Base-by-base conservation (phyloP, 305 asterid genomes). In the Fraxinus latifolia region DNA sequence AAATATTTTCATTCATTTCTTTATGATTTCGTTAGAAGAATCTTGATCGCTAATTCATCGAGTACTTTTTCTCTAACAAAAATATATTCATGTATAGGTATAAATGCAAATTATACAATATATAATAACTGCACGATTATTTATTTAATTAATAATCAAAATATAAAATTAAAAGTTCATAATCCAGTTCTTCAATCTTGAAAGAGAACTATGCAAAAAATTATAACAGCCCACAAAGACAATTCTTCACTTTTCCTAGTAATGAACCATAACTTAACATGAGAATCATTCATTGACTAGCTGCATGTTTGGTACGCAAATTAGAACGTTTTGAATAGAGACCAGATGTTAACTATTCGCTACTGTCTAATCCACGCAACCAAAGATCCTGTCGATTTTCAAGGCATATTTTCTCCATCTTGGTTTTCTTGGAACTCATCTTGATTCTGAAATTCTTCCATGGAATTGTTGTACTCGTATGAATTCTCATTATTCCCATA, bases 331-430 rank as follows among this genome's bases (percentile, higher is more conserved):
- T 50, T 50, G 60, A 50, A 47, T 14, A 47, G 58, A 53, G 65
- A 15, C 7, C 2, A 50, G 23, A 14, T 4, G 23, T 15, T n/a
- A 53, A 53, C 65, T 5, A 15, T 50, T 50, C 62, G 5, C 8
- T 14, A 47, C 58, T 14, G 2, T 47, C 67, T 21, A 21, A 21
- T 60, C 70, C 70, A 60, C 70, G 14, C 9, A 5, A 62, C 29
- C 71, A 62, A 62, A 62, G 4, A 62, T 21, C 32, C 71, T 29
- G 14, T 53, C 29, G 32, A 11, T 25, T 0, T 11, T 83, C 77
- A 84, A 32, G 73, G 84, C 82, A 84, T 58, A 55, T 81, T 34
- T 29, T 81, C 87, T 47, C 80, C 84, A 4, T 77, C 79, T 14
- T 58, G 82, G 77, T 14, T 27, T 27, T 67, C 74, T 67, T 27